These are phyloP conservation scores for Bryoglossum gracile DNA, from an alignment of 495 filamentous ascomycete species.

Conservation along the genomic window DNA sequence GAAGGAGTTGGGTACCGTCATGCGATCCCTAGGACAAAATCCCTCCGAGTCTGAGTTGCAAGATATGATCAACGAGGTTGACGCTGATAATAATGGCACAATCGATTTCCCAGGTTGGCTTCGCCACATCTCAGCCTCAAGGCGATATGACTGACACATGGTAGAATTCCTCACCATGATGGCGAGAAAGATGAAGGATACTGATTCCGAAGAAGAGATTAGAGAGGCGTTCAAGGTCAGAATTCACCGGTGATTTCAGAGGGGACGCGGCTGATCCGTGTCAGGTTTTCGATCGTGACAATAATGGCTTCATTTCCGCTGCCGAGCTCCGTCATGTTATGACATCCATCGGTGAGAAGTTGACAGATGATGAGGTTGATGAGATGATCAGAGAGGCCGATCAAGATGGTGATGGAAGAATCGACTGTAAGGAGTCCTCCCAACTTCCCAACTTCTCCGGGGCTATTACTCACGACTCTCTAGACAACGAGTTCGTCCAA, in stretches of 20 bases:
- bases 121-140: background rate
- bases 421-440: slow-evolving; percentile 66
- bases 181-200: slow-evolving; percentile 99
- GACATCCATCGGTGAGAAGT: slow-evolving; percentile 98
- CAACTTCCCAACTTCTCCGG: background rate
- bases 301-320: slow-evolving; percentile 98
- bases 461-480: background rate
- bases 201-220: slow-evolving; percentile 98
- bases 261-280: background rate
- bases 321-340: slow-evolving; percentile 98
- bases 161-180: slow-evolving; percentile 99
- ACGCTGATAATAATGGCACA: slow-evolving; percentile 98
- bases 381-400: slow-evolving; percentile 99
- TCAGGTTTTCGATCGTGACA: slow-evolving; percentile 97
- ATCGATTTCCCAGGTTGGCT: slow-evolving; percentile 93
- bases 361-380: slow-evolving; percentile 98
- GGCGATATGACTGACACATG: slow-evolving; percentile 10
- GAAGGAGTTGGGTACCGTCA: slow-evolving; percentile 97
- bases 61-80: slow-evolving; percentile 99
- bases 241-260: background rate
- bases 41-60: slow-evolving; percentile 97
- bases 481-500: slow-evolving; percentile 99
- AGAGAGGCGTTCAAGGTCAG: slow-evolving; percentile 62
- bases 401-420: slow-evolving; percentile 91
- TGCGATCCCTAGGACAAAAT: slow-evolving; percentile 99